Evolutionary conservation across 305 asterid genomes (phyloP).

Genomic region (Salvia sclarea): DNA sequence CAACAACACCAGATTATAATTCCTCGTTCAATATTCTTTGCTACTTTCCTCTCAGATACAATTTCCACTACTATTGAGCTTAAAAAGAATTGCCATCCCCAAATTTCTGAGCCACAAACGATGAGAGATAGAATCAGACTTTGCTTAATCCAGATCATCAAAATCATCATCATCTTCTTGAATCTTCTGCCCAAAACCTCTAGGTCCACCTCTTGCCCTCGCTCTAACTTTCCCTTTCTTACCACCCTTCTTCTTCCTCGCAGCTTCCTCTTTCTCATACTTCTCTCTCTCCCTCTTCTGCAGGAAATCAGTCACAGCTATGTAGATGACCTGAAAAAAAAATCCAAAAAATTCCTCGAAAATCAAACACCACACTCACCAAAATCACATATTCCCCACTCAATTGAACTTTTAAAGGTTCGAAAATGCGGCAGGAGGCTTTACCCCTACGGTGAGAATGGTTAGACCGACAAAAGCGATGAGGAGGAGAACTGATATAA

Average conservation of each 20-base stretch:
- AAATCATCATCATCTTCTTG: constrained; percentile 46
- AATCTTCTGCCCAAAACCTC: constrained; percentile 83
- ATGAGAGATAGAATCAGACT: constrained; percentile 12
- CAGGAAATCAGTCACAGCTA: constrained; percentile 84
- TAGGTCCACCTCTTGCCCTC: constrained; percentile 63
- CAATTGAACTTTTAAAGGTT: neutral
- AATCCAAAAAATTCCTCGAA: neutral
- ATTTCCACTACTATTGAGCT: neutral
- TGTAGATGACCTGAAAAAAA: constrained; percentile 78
- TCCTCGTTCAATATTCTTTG: too few species aligned
- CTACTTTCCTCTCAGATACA: too few species aligned
- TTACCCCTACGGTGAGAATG: constrained; percentile 78
- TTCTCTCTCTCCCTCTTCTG: constrained; percentile 78
- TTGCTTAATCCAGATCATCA: constrained; percentile 33
- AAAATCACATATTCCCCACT: constrained; percentile 21
- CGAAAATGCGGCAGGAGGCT: neutral
- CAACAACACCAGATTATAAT: too few species aligned
- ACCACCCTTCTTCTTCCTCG: constrained; percentile 55
- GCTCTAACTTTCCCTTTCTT: constrained; percentile 52
- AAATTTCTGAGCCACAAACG: neutral
- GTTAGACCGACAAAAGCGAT: constrained; percentile 74
- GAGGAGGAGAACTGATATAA: constrained; percentile 57
- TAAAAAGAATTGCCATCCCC: neutral
- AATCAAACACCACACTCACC: neutral
- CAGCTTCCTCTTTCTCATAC: constrained; percentile 79